These are phyloP conservation scores for Leptographium galeiforme DNA, from an alignment of 2,329 filamentous ascomycete species.

Conservation along the genomic window DNA sequence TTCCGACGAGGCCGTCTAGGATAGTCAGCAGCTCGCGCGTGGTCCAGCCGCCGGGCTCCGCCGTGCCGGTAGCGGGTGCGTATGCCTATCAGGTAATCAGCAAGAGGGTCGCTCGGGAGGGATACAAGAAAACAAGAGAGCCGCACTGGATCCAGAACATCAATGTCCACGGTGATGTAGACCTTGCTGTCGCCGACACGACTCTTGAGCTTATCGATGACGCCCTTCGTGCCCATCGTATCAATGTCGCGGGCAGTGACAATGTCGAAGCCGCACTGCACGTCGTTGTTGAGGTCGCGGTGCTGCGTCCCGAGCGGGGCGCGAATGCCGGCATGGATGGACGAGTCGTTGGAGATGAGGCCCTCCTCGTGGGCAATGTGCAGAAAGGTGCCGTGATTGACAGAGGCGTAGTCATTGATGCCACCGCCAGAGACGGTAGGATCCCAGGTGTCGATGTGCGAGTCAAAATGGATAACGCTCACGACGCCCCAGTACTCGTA, in stretches of 20 bases:
- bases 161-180: conserved; percentile 68
- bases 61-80: conserved; percentile 52
- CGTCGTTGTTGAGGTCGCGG: conserved; percentile 40
- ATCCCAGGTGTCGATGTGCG: conserved; percentile 53
- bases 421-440: conserved; percentile 45
- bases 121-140: background rate
- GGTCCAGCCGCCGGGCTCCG: conserved; percentile 71
- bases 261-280: conserved; percentile 44
- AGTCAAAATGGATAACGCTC: conserved; percentile 49
- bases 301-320: conserved; percentile 35
- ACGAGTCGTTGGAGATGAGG: conserved; percentile 38
- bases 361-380: conserved; percentile 50
- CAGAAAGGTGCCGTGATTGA: conserved; percentile 49
- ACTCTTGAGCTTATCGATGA: conserved; percentile 49
- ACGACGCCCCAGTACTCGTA: conserved; percentile 39
- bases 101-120: too few species aligned
- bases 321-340: conserved; percentile 48
- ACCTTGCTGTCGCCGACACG: conserved; percentile 38
- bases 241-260: conserved; percentile 56
- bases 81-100: conserved; percentile 1
- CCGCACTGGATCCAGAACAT: conserved; percentile 57
- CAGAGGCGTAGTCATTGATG: conserved; percentile 45
- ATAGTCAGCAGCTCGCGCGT: conserved; percentile 64
- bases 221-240: conserved; percentile 48
- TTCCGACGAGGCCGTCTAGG: conserved; percentile 53